Evolutionary conservation across 2,329 filamentous ascomycete genomes (phyloP).

Genomic region (Penicillium hesseltinei): DNA sequence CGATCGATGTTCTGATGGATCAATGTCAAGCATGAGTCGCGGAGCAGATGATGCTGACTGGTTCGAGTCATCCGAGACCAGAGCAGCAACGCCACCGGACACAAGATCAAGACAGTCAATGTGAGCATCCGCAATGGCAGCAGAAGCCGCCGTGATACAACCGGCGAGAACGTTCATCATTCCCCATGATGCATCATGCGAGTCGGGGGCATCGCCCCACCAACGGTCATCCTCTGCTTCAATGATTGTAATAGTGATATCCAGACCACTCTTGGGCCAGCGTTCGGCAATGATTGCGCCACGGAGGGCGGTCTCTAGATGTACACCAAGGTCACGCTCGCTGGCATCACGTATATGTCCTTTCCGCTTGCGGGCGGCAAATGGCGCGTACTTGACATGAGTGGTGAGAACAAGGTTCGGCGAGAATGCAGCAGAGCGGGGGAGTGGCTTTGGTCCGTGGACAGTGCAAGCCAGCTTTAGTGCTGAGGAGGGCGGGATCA

Average conservation of each 20-base stretch:
- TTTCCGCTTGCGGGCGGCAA: slow-evolving; percentile 77
- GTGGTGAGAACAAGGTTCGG: slow-evolving; percentile 89
- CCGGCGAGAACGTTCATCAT: slow-evolving; percentile 88
- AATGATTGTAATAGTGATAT: slow-evolving; percentile 87
- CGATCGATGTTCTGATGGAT: slow-evolving; percentile 73
- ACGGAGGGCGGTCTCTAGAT: slow-evolving; percentile 84
- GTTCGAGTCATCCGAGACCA: slow-evolving; percentile 53
- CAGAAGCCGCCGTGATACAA: slow-evolving; percentile 90
- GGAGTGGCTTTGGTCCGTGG: slow-evolving; percentile 87
- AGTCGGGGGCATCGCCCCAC: slow-evolving; percentile 57
- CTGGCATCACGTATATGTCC: slow-evolving; percentile 82
- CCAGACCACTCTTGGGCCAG: slow-evolving; percentile 98
- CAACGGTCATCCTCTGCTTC: slow-evolving; percentile 84
- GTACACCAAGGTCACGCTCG: slow-evolving; percentile 85
- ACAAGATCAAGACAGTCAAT: slow-evolving; percentile 95
- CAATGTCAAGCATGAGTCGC: slow-evolving; percentile 69
- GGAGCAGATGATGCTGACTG: slow-evolving; percentile 24
- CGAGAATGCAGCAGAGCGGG: slow-evolving; percentile 85
- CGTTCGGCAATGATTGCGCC: slow-evolving; percentile 88
- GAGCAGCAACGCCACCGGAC: slow-evolving; percentile 80
- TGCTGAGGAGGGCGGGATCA: slow-evolving; percentile 59
- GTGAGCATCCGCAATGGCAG: slow-evolving; percentile 87
- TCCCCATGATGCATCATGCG: slow-evolving; percentile 68
- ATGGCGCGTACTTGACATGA: slow-evolving; percentile 94
- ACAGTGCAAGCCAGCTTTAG: slow-evolving; percentile 92